Percentiles rank a stretch among this genome's conserved stretches.
phyloP scores from a whole-genome alignment of 805 yeast genomes.

The Metschnikowia peoriensis region DNA sequence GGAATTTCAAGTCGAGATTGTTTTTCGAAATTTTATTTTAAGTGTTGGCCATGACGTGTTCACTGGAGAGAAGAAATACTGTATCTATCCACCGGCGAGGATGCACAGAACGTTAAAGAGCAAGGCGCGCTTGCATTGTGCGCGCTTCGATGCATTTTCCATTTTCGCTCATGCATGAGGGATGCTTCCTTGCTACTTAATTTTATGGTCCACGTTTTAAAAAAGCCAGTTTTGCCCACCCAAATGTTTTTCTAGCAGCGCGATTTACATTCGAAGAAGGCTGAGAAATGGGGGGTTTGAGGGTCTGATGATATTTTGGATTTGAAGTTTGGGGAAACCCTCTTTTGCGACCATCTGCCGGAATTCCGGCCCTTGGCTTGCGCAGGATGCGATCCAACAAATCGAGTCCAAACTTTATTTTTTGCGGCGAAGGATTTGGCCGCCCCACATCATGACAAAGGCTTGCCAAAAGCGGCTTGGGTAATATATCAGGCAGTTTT shows the following conservation, averaged over 20 bases:
- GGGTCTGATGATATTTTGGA: background rate
- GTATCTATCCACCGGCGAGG: background rate
- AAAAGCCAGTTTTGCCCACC: background rate
- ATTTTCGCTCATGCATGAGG: conserved; percentile 1
- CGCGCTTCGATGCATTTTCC: conserved; percentile 5
- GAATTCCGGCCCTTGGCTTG: background rate
- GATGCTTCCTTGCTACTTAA: too few species aligned
- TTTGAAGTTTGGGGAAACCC: background rate
- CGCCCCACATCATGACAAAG: conserved; percentile 5
- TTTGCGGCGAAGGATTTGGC: conserved; percentile 7
- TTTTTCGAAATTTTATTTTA: too few species aligned
- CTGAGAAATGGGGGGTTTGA: background rate
- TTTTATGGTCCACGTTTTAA: conserved; percentile 1
- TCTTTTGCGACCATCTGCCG: background rate
- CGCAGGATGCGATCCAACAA: conserved; percentile 2
- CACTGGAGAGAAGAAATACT: background rate
- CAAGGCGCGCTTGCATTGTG: background rate
- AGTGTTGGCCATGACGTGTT: background rate
- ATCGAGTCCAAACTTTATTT: background rate
- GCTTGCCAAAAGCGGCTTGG: background rate
- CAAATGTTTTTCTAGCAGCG: background rate
- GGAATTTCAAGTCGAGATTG: too few species aligned
- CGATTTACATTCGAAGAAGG: background rate
- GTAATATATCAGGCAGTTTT: background rate
- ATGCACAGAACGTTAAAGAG: conserved; percentile 1